Conservation (phyloP, 177 flowering plant species). For the Tripterygium wilfordii region DNA sequence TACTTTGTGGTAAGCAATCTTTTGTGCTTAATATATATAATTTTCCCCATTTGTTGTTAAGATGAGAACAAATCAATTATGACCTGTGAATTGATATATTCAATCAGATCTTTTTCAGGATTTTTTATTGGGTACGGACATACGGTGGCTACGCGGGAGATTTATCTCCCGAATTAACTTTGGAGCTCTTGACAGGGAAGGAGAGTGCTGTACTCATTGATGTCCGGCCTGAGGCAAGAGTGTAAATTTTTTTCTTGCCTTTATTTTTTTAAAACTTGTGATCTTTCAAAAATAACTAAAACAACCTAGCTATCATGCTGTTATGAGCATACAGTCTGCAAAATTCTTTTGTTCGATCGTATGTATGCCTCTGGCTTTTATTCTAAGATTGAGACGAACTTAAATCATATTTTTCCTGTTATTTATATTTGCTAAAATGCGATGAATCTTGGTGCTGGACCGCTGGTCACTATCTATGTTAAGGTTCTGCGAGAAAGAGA, state of each 20-base stretch:
- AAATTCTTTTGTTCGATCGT: too few relatives aligned
- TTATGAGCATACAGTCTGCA: too few relatives aligned
- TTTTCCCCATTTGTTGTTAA: background rate
- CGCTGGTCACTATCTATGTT: slow-evolving; percentile 16
- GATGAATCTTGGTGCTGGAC: too few relatives aligned
- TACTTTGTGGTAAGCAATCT: slow-evolving; percentile 64
- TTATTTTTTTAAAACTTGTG: slow-evolving; percentile 17
- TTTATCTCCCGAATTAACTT: slow-evolving; percentile 59
- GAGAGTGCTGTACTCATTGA: slow-evolving; percentile 68
- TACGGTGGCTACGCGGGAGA: slow-evolving; percentile 94
- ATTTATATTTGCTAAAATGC: slow-evolving; percentile 4
- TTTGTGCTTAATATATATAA: slow-evolving; percentile 5
- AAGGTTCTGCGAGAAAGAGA: slow-evolving; percentile 80
- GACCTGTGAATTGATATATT: slow-evolving; percentile 25
- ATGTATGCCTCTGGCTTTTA: too few relatives aligned
- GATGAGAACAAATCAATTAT: slow-evolving; percentile 3
- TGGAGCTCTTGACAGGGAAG: slow-evolving; percentile 57
- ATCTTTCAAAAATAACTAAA: background rate
- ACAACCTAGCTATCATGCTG: background rate
- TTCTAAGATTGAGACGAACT: background rate
- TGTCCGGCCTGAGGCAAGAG: slow-evolving; percentile 97
- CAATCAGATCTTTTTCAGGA: slow-evolving; percentile 78
- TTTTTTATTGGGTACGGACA: slow-evolving; percentile 50
- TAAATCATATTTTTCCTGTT: background rate
- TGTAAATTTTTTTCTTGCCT: slow-evolving; percentile 56